Conservation (phyloP, 2,329 filamentous ascomycete species). For the Colletotrichum somersetense region DNA sequence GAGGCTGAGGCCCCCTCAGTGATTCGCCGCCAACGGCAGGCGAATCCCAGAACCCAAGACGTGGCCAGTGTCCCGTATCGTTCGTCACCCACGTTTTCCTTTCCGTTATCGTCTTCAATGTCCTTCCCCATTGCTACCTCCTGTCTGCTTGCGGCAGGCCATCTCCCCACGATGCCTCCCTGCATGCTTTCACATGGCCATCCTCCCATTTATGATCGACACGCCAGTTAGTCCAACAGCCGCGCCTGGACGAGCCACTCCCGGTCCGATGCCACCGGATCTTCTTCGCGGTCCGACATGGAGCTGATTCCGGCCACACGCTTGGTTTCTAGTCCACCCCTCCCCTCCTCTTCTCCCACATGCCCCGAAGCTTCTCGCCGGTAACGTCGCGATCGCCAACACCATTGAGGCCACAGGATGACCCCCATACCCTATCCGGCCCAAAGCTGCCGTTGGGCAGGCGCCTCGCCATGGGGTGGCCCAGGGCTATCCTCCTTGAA, state of each 20-base stretch:
- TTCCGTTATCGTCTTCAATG: slow-evolving; percentile 6
- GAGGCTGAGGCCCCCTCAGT: slow-evolving; percentile 4
- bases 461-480: background rate
- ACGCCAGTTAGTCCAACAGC: background rate
- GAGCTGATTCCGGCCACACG: slow-evolving; percentile 9
- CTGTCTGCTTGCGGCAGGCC: slow-evolving; percentile 21
- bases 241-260: background rate
- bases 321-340: background rate
- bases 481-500: background rate
- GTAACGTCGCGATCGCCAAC: background rate
- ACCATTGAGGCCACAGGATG: background rate
- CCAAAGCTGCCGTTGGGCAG: background rate
- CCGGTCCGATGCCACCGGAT: slow-evolving; percentile 17
- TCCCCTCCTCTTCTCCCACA: background rate
- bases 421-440: slow-evolving; percentile 15
- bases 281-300: slow-evolving; percentile 13
- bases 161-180: background rate
- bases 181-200: background rate
- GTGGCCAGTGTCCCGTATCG: background rate
- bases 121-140: background rate
- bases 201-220: background rate
- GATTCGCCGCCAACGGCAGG: slow-evolving; percentile 7
- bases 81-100: background rate
- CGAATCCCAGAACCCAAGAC: background rate
- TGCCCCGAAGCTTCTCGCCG: background rate